A percentile compares a stretch with the other conserved stretches of the same genome.
phyloP scores from a whole-genome alignment of 495 filamentous ascomycete genomes.

The Mytilinidion resinicola region DNA sequence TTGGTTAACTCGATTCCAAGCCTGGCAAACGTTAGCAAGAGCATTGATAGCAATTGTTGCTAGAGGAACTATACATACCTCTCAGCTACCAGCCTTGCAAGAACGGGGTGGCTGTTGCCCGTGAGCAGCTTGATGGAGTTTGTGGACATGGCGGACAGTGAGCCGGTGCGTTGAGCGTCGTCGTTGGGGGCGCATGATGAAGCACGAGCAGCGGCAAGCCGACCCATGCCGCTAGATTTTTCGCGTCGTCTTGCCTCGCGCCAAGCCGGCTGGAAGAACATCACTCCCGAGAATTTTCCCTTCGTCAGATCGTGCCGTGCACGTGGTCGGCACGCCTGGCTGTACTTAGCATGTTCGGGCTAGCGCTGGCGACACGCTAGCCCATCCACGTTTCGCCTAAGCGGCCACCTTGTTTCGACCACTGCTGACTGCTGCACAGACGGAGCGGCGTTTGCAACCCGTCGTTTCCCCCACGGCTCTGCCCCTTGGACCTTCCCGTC shows the following conservation, averaged over 20 bases:
- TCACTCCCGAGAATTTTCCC: too few relatives aligned
- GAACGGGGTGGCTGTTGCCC: constrained; percentile 88
- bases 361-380: too few relatives aligned
- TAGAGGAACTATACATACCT: constrained; percentile 49
- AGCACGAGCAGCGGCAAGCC: neutral
- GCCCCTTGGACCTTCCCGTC: neutral
- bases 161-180: neutral
- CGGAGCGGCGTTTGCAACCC: too few relatives aligned
- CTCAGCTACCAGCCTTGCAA: constrained; percentile 85
- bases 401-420: too few relatives aligned
- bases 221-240: too few relatives aligned
- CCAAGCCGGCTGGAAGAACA: too few relatives aligned
- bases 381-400: too few relatives aligned
- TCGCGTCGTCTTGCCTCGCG: too few relatives aligned
- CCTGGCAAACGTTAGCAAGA: constrained; percentile 32
- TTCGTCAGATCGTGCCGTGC: too few relatives aligned
- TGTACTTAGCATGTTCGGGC: too few relatives aligned
- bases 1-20: constrained; percentile 90
- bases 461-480: neutral
- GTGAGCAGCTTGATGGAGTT: constrained; percentile 97
- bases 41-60: neutral
- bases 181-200: neutral
- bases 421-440: too few relatives aligned
- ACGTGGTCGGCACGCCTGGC: too few relatives aligned
- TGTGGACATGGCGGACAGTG: constrained; percentile 54